Evolutionary conservation across 768 basidiomycete species (phyloP).

Genomic region (Mycena epipterygia): DNA sequence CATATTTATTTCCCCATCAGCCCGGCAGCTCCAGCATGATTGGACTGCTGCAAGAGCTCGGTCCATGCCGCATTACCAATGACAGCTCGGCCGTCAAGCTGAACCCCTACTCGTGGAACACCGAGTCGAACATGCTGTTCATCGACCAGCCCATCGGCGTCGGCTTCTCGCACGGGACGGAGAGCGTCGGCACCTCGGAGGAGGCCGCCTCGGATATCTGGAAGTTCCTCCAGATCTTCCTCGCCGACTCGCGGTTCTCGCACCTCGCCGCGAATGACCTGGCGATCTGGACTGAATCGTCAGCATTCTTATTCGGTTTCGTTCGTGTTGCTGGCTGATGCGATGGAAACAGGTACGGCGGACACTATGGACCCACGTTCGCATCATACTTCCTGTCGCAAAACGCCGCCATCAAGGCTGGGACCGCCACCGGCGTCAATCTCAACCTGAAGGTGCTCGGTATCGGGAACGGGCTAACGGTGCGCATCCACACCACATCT

Average conservation of each 20-base stretch:
- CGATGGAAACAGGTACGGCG: constrained; percentile 68
- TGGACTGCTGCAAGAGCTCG: constrained; percentile 69
- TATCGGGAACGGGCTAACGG: constrained; percentile 73
- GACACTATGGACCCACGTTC: constrained; percentile 79
- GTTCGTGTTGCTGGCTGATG: background rate
- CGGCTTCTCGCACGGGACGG: constrained; percentile 72
- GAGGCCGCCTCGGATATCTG: constrained; percentile 70
- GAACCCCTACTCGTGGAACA: constrained; percentile 70
- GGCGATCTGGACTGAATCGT: constrained; percentile 77
- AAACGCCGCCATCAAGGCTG: constrained; percentile 67
- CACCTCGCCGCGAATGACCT: constrained; percentile 60
- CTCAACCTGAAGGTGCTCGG: constrained; percentile 76
- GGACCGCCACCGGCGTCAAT: constrained; percentile 57
- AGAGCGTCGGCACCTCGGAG: constrained; percentile 64
- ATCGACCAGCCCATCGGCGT: constrained; percentile 76
- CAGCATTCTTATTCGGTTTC: constrained; percentile 29
- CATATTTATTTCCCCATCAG: too few species aligned
- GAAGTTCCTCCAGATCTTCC: constrained; percentile 75
- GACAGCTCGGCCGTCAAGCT: constrained; percentile 47
- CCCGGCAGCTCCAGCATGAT: constrained; percentile 54
- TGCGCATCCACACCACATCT: constrained; percentile 41
- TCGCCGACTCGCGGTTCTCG: constrained; percentile 66
- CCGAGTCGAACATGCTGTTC: constrained; percentile 68
- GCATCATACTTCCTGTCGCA: constrained; percentile 74
- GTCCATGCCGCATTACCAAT: constrained; percentile 65